Base-by-base conservation (phyloP, 495 filamentous ascomycete genomes). In the Xylaria longipes region DNA sequence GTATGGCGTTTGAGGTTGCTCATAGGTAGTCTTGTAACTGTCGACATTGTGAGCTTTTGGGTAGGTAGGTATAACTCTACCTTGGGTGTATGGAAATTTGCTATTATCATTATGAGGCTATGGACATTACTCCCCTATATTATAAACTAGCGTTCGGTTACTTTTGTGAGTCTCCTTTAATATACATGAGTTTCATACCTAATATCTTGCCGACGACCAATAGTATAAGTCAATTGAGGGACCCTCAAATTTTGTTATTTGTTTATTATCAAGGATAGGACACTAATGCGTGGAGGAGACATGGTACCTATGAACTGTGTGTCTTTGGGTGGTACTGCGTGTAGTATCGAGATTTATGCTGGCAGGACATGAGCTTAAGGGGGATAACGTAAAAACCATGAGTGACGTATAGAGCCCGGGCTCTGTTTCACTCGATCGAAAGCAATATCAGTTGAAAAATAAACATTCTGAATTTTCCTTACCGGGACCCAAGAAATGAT, bases 1-100 rank as follows among this genome's bases (percentile, higher is more conserved):
- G 69, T 66, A 46, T 41, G 69, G 69, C 50, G 68, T 33, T 64
- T 20, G 46, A 35, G 25, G 45, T 62, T 20, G 25, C 41, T 37
- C 52, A 15, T 58, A 61, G 37, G 22, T 14, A 29, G 15, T 46
- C 3, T 61, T 20, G 35, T 15, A 35, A 29, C 29, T 15, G 5
- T 62, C 15, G 17, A 29, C 45, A 41, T 14, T 43, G 33, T 43
- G 33, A 41, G 31, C 35, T 57, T 56, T 54, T 12, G 33, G 2
- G 29, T 37, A 25, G 2, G 29, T 37, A 25, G 39, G 41, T 48
- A 48, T 20, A 29, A 17, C 25, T 29, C 29, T 15, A 31, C 25
- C 7, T 65, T 15, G 9, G 31, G 15, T 52, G 20, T 14, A 37
- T 9, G 12, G 17, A 7, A 39, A 41, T 63, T n/a, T 52, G 20